Conservation (phyloP, 192 early-diverging fungal species). For the Tieghemiomyces parasiticus region DNA sequence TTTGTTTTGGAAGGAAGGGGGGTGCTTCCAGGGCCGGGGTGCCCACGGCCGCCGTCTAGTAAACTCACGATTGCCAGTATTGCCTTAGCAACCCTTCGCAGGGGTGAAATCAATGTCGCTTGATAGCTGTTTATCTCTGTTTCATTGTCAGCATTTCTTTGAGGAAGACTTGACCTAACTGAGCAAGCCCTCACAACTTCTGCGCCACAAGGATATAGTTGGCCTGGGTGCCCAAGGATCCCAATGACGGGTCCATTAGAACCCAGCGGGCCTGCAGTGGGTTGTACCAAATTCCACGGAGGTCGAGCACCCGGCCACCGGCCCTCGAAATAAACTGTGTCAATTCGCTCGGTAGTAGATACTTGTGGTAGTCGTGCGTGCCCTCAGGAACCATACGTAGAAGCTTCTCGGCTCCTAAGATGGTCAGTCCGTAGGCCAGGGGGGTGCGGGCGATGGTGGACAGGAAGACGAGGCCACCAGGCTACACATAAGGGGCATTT, state of each 20-base stretch:
- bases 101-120: no score
- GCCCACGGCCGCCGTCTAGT: no score
- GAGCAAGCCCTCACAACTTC: no score
- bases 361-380: conserved; percentile 79
- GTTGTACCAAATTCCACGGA: conserved; percentile 36
- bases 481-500: conserved; percentile 23
- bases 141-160: no score
- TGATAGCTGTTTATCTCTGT: no score
- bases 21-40: no score
- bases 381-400: conserved; percentile 61
- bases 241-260: conserved; percentile 1
- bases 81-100: no score
- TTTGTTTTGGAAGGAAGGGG: no score
- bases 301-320: conserved; percentile 32
- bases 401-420: conserved; percentile 68
- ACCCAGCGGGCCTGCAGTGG: conserved; percentile 21
- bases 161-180: no score
- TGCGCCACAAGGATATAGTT: conserved; percentile 28
- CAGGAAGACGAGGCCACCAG: conserved; percentile 55
- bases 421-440: conserved; percentile 56
- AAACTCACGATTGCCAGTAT: no score
- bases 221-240: conserved; percentile 21
- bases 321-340: no score
- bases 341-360: conserved; percentile 66
- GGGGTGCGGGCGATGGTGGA: conserved; percentile 88